A percentile compares a stretch with the other conserved stretches of the same genome.
Conservation (phyloP, 1,139 yeast genomes). For the Petasospora fabianii region DNA sequence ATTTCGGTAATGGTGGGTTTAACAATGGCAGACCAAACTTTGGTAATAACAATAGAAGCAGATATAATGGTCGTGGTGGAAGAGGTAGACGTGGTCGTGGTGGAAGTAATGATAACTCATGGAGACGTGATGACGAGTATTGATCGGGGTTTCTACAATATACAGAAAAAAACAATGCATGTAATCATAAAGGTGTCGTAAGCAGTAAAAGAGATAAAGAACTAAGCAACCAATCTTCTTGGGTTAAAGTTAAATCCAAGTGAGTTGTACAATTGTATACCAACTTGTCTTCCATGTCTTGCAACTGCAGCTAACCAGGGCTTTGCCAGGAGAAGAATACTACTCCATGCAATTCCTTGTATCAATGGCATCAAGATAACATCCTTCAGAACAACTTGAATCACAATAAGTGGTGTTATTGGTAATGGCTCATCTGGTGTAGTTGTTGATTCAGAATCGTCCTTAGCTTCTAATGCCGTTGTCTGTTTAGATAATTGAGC, state of each 20-base stretch:
- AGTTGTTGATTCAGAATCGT: neutral
- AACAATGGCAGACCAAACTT: conserved; percentile 7
- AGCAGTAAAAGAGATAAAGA: too few relatives aligned
- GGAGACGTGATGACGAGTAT: conserved; percentile 1
- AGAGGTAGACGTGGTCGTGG: conserved; percentile 29
- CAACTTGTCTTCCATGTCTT: conserved; percentile 27
- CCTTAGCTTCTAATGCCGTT: neutral
- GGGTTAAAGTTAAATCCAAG: conserved; percentile 7
- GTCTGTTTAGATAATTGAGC: conserved; percentile 1
- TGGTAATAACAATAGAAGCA: conserved; percentile 25
- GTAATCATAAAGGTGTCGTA: too few relatives aligned
- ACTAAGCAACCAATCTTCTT: neutral
- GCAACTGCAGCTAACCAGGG: conserved; percentile 37
- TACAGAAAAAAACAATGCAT: too few relatives aligned
- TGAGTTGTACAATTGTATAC: conserved; percentile 17
- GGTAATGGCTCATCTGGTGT: conserved; percentile 6
- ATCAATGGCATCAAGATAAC: conserved; percentile 65
- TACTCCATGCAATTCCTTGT: conserved; percentile 52
- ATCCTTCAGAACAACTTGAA: conserved; percentile 58
- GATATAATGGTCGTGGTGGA: conserved; percentile 28
- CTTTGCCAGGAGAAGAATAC: conserved; percentile 35
- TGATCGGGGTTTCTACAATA: too few relatives aligned
- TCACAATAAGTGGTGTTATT: conserved; percentile 44
- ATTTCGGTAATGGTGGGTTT: conserved; percentile 18
- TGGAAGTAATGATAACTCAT: conserved; percentile 1